Percentiles rank a stretch among this genome's conserved stretches.
Evolutionary conservation across 1,284 basidiomycete species (phyloP).

Genomic region (Austroboletus niveus): DNA sequence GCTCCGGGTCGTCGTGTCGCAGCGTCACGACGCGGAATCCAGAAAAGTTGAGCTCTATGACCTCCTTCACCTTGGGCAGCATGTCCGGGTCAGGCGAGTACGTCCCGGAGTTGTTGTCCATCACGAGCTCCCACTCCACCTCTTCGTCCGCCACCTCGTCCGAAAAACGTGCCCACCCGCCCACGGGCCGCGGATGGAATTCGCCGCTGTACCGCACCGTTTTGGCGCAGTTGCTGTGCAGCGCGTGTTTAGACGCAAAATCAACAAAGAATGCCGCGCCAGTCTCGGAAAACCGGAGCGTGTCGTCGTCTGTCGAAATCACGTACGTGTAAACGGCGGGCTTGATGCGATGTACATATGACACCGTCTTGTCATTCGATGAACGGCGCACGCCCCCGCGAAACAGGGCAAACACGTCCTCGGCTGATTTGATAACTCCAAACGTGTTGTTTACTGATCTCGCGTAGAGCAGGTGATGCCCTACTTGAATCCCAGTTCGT

Average conservation of each 20-base stretch:
- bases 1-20: slow-evolving; percentile 55
- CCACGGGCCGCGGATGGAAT: slow-evolving; percentile 70
- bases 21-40: slow-evolving; percentile 58
- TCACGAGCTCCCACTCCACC: slow-evolving; percentile 68
- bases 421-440: slow-evolving; percentile 49
- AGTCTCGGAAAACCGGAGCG: slow-evolving; percentile 75
- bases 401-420: slow-evolving; percentile 51
- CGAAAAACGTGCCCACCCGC: slow-evolving; percentile 63
- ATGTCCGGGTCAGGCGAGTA: slow-evolving; percentile 63
- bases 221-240: slow-evolving; percentile 53
- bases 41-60: slow-evolving; percentile 69
- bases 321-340: slow-evolving; percentile 79
- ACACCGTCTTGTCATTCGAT: slow-evolving; percentile 13
- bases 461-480: slow-evolving; percentile 72
- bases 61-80: slow-evolving; percentile 51
- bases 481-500: slow-evolving; percentile 65
- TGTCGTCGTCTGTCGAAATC: slow-evolving; percentile 66
- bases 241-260: slow-evolving; percentile 71
- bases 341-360: slow-evolving; percentile 57
- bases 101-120: slow-evolving; percentile 78
- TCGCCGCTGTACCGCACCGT: slow-evolving; percentile 71
- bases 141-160: slow-evolving; percentile 52
- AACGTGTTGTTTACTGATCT: slow-evolving; percentile 61
- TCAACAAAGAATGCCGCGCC: slow-evolving; percentile 80
- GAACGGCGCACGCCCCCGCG: slow-evolving; percentile 38